Evolutionary conservation across 768 basidiomycete genomes (phyloP).

Genomic region (Tulasnella sp.): DNA sequence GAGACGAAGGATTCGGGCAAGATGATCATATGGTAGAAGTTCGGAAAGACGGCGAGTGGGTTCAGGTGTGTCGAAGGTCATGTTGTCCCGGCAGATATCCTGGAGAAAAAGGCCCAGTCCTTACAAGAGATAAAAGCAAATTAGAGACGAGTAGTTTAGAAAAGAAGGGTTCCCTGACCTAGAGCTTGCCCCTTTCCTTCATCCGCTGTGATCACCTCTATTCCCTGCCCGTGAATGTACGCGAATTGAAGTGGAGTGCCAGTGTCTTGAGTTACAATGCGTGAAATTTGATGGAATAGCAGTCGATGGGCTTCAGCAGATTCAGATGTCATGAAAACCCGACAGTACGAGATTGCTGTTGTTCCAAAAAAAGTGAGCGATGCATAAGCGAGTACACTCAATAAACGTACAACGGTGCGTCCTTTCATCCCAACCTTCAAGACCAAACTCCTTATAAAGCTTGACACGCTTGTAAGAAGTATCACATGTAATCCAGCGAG

Average conservation of each 20-base stretch:
- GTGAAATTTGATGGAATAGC: conserved; percentile 2
- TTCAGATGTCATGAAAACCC: not conserved
- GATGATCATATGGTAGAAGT: not conserved
- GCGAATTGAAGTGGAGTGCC: conserved; percentile 1
- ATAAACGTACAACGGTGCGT: not conserved
- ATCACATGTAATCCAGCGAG: not conserved
- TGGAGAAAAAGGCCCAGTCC: not conserved
- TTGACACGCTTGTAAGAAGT: not conserved
- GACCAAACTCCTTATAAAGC: not conserved
- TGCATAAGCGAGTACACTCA: too few species aligned
- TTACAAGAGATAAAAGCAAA: not conserved
- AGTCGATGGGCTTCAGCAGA: not conserved
- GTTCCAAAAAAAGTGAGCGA: too few species aligned
- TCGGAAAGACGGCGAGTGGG: not conserved
- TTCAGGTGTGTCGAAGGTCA: not conserved
- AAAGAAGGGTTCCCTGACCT: not conserved
- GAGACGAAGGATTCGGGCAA: not conserved
- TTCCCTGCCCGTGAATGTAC: conserved; percentile 9
- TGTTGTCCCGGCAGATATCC: not conserved
- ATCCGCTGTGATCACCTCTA: conserved; percentile 11
- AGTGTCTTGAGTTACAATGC: conserved; percentile 11
- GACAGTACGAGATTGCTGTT: not conserved
- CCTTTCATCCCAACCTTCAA: not conserved
- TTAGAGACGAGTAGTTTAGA: not conserved
- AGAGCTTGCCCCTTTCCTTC: conserved; percentile 14